These are phyloP conservation scores for Aspergillus sp. DNA, from an alignment of 2,329 filamentous ascomycete genomes.

Conservation along the genomic window DNA sequence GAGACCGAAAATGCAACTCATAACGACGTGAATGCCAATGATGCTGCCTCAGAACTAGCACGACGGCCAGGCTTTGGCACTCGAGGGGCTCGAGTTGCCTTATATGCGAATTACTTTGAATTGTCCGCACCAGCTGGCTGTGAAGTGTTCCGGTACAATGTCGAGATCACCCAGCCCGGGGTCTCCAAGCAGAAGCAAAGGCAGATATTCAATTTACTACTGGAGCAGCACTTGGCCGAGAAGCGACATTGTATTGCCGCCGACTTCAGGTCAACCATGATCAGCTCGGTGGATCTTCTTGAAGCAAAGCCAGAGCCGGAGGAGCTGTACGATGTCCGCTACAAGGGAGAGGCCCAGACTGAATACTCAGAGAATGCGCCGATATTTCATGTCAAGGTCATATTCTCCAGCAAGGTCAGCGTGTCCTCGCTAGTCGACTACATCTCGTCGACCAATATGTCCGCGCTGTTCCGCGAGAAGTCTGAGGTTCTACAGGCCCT, in stretches of 20 bases:
- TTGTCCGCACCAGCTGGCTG: slow-evolving; percentile 34
- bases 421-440: slow-evolving; percentile 47
- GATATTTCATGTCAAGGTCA: slow-evolving; percentile 38
- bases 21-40: not conserved
- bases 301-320: slow-evolving; percentile 7
- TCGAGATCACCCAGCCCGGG: slow-evolving; percentile 31
- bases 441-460: slow-evolving; percentile 36
- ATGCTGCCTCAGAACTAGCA: not conserved
- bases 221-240: slow-evolving; percentile 35
- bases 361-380: slow-evolving; percentile 29
- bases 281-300: slow-evolving; percentile 27
- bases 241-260: slow-evolving; percentile 33
- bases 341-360: slow-evolving; percentile 35
- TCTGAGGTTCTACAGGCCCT: slow-evolving; percentile 56
- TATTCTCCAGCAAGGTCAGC: slow-evolving; percentile 34
- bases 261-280: slow-evolving; percentile 40
- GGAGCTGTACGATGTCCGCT: slow-evolving; percentile 28
- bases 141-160: slow-evolving; percentile 43
- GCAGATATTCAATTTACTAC: slow-evolving; percentile 49
- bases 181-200: slow-evolving; percentile 48
- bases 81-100: not conserved
- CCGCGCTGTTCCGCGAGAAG: slow-evolving; percentile 43
- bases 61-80: not conserved
- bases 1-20: not conserved
- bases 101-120: slow-evolving; percentile 42